Base-by-base conservation (phyloP, 2,329 filamentous ascomycete genomes). In the Ceratocystis smalleyi region DNA sequence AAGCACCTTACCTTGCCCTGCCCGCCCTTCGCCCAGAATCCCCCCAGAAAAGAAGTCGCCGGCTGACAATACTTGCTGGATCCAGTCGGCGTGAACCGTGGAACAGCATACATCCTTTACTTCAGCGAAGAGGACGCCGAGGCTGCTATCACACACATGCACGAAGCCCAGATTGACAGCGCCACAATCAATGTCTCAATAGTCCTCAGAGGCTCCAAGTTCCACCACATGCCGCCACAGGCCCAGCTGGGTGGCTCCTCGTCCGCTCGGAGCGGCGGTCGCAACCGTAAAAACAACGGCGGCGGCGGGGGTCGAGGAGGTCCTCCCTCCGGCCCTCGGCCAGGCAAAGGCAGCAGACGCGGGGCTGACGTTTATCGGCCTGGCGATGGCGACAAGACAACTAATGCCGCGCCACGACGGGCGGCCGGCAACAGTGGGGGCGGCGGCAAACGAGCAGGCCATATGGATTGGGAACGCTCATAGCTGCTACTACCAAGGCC, bases 161-260 rank as follows among this genome's bases (percentile, higher is more conserved):
- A 99, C 74, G 94, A 99, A 76, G 90, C 89, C n/a, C 89, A 95
- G 71, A 77, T 96, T 32, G 91, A 96, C 73, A 91, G 91, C 62
- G 83, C 86, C 24, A 79, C 84, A 47, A 85, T 96, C 71, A 87
- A 87, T 71, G 91, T 96, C 60, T 94, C 89, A 55, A 94, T 96
- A 69, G 89, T 96, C 30, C 62, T 64, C 30, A 49, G 19, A 19
- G 45, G 59, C 12, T 60, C 62, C 6, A 61, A 61, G 24, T 54
- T 66, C 40, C 47, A 60, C 12, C 27, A 43, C 10, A 84, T 87
- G 57, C 91, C 91, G 17, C 89, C 89, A 1, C 82, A 82, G 4
- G 83, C 87, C 62, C 82, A 65, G 49, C 22, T 17, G 1, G 24
- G 17, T 12, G 70, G 60, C 61, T 69, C 57, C 10, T 40, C 10